Conservation (phyloP, 208 protist genomes). For the Sergeia podlipaevii region DNA sequence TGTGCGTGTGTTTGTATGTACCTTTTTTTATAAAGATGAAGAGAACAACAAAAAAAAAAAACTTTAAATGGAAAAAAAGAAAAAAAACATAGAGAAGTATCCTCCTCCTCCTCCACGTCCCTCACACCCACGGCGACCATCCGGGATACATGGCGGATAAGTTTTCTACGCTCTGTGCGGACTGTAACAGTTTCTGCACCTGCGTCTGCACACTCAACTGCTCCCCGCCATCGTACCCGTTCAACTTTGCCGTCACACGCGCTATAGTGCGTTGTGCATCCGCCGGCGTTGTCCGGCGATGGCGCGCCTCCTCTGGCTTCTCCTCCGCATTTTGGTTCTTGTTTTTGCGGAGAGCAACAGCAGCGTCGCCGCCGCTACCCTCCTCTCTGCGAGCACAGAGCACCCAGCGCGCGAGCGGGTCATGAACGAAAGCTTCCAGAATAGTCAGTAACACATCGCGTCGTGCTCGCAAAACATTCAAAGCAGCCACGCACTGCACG, state of each 20-base stretch:
- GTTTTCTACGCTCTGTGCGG: slow-evolving; percentile 59
- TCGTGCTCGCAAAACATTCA: slow-evolving; percentile 79
- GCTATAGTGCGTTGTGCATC: slow-evolving; percentile 79
- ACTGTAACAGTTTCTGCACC: slow-evolving; percentile 59
- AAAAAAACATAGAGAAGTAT: slow-evolving; percentile 2
- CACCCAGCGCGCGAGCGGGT: slow-evolving; percentile 94
- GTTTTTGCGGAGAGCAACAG: neutral
- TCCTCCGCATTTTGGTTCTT: too few relatives aligned
- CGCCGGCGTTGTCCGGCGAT: slow-evolving; percentile 17
- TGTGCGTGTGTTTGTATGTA: too few relatives aligned
- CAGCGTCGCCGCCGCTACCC: neutral
- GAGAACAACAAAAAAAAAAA: slow-evolving; percentile 4
- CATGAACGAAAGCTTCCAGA: slow-evolving; percentile 93
- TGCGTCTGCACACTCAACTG: slow-evolving; percentile 53
- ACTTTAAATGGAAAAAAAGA: neutral
- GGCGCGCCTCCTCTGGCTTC: neutral
- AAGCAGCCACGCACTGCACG: slow-evolving; percentile 71
- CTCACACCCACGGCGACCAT: slow-evolving; percentile 84
- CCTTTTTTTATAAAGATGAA: too few relatives aligned
- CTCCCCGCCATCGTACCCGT: slow-evolving; percentile 68
- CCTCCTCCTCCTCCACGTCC: neutral
- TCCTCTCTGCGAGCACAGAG: slow-evolving; percentile 21
- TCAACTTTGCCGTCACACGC: slow-evolving; percentile 86
- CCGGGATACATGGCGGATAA: slow-evolving; percentile 72
- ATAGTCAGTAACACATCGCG: slow-evolving; percentile 83